These are phyloP conservation scores for Zymoseptoria ardabiliae DNA, from an alignment of 2,329 filamentous ascomycete species.

Conservation along the genomic window DNA sequence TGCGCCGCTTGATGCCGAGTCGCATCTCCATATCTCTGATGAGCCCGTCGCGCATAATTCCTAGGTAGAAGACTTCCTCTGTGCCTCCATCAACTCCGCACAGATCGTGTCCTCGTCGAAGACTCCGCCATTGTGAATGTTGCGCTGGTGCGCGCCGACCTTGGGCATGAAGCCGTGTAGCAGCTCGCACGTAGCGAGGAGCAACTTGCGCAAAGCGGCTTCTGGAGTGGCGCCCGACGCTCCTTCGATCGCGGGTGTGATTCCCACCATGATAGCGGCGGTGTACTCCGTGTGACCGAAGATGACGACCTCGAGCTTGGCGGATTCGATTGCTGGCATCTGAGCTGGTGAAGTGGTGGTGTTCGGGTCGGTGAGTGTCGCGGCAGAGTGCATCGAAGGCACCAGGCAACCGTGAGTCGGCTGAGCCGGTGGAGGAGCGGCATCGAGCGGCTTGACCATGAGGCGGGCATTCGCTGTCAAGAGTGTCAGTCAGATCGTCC, in stretches of 20 bases:
- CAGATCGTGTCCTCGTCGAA: conserved; percentile 19
- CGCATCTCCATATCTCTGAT: too few relatives aligned
- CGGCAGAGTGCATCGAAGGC: neutral
- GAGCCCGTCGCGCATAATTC: neutral
- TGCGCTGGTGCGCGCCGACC: conserved; percentile 20
- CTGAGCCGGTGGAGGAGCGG: neutral
- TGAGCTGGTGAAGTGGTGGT: neutral
- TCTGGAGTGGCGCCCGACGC: conserved; percentile 12
- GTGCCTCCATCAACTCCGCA: conserved; percentile 7
- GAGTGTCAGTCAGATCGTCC: conserved; percentile 1
- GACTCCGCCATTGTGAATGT: conserved; percentile 23
- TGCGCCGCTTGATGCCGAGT: too few relatives aligned
- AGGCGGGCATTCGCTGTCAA: conserved; percentile 17
- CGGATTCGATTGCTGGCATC: neutral
- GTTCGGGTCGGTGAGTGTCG: neutral
- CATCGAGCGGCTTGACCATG: conserved; percentile 11
- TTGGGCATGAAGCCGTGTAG: conserved; percentile 15
- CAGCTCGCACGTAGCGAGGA: conserved; percentile 20
- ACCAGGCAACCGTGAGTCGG: neutral
- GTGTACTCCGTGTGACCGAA: conserved; percentile 14
- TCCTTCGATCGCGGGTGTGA: conserved; percentile 21
- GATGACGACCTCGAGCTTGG: conserved; percentile 17
- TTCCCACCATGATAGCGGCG: conserved; percentile 17
- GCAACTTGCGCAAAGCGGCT: conserved; percentile 19
- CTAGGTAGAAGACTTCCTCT: conserved; percentile 4